Conservation (phyloP, 352 stramenopile species). For the Phytophthora brassicae region DNA sequence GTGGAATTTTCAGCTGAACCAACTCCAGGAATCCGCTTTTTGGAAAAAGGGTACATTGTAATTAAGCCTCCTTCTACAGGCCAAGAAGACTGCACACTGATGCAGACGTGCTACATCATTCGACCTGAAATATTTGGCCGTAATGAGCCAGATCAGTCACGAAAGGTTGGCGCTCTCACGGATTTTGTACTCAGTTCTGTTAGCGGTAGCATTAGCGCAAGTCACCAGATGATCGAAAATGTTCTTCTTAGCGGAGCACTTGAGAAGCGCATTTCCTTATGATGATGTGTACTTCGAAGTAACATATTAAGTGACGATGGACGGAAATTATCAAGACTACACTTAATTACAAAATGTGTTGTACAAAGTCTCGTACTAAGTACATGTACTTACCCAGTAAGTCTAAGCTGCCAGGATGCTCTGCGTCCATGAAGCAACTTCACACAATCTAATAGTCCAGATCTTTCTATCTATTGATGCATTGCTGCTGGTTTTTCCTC, state of each 20-base stretch:
- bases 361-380: constrained; percentile 28
- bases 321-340: constrained; percentile 4
- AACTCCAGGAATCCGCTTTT: constrained; percentile 36
- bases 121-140: constrained; percentile 35
- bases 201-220: constrained; percentile 40
- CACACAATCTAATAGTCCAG: constrained; percentile 22
- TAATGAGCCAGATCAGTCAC: constrained; percentile 29
- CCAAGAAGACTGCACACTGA: constrained; percentile 30
- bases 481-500: constrained; percentile 15
- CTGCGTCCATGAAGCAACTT: constrained; percentile 17
- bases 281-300: background rate
- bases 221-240: constrained; percentile 61
- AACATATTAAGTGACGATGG: constrained; percentile 15
- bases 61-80: constrained; percentile 34
- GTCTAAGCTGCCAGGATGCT: constrained; percentile 11
- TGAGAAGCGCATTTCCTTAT: constrained; percentile 16
- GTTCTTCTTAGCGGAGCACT: constrained; percentile 38
- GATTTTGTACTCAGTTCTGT: constrained; percentile 53
- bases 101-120: constrained; percentile 49
- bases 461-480: constrained; percentile 10
- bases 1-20: constrained; percentile 41
- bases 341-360: constrained; percentile 32
- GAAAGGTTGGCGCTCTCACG: constrained; percentile 45
- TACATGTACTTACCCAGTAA: constrained; percentile 14
- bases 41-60: constrained; percentile 47